Evolutionary conservation across 805 yeast genomes (phyloP).

Genomic region (Lipomyces orientalis): DNA sequence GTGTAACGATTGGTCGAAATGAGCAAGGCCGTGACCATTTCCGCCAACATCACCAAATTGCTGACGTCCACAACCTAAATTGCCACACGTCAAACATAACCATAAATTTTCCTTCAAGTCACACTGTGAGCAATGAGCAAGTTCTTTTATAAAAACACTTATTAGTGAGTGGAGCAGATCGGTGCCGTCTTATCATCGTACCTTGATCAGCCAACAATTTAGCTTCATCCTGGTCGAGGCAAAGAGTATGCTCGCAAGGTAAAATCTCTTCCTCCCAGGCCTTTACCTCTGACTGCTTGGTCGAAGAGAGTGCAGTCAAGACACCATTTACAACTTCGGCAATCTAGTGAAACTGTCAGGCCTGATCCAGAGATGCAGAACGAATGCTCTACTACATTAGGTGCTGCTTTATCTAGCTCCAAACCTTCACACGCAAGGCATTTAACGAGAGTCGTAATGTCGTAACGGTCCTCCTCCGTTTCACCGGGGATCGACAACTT

Average conservation of each 20-base stretch:
- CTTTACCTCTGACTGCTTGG: constrained; percentile 69
- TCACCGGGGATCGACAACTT: constrained; percentile 72
- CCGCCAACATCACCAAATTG: constrained; percentile 97
- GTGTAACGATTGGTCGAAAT: constrained; percentile 66
- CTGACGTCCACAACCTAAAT: constrained; percentile 91
- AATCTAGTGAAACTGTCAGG: constrained; percentile 36
- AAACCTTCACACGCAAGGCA: constrained; percentile 45
- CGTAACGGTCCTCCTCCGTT: constrained; percentile 66
- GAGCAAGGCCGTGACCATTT: constrained; percentile 84
- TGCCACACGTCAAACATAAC: constrained; percentile 91
- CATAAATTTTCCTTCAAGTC: constrained; percentile 76
- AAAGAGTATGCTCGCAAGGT: constrained; percentile 77
- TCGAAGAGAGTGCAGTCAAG: constrained; percentile 62
- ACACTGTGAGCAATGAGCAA: constrained; percentile 47
- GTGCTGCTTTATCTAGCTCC: constrained; percentile 19
- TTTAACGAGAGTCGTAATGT: constrained; percentile 52
- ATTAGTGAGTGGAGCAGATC: neutral
- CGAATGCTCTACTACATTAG: constrained; percentile 11
- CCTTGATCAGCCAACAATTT: constrained; percentile 27
- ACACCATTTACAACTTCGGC: constrained; percentile 52
- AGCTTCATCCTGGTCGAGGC: constrained; percentile 52
- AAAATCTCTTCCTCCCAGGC: constrained; percentile 91
- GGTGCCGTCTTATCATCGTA: neutral
- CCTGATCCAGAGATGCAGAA: neutral
- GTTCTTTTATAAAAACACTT: constrained; percentile 3